Base-by-base conservation (phyloP, 345 rosid genomes). In the Cochlearia excelsa region DNA sequence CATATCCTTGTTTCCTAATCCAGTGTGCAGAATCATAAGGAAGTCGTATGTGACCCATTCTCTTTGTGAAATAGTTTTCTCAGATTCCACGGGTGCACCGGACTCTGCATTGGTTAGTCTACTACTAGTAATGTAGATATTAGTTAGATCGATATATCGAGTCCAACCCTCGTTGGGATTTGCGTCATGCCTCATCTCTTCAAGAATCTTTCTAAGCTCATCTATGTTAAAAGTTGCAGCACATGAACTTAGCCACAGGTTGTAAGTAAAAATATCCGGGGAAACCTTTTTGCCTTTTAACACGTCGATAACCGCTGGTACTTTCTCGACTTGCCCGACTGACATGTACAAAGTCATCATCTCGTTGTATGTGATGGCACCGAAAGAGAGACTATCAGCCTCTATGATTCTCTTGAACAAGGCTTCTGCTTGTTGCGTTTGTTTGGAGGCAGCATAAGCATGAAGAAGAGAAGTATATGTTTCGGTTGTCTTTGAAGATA, bases 331-430 rank as follows among this genome's bases (percentile, higher is more conserved):
- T 72, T 77, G 78, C 7, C 99, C 91, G 4, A 83, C 83, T n/a
- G 97, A 89, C 82, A 89, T 81, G 76, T 85, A 89, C 26, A 92
- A 61, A 48, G 99, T 89, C 99, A 89, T 89, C 82, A 93, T 82
- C 81, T 89, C 97, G 49, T 93, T 89, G 86, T 83, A 93, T 1
- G 74, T 71, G 30, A 89, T 78, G 55, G 85, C 95, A 74, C 71
- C 65, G 54, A 85, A 83, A 1, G 75, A 41, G 26, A 89, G 63
- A 51, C 77, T 54, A 26, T 70, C 74, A 10, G 79, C 73, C 51
- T 72, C 81, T 53, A 80, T 79, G 23, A 88, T 77, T 69, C 72
- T 87, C 60, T 63, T 71, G 46, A 73, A 89, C 68, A 89, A 75
- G 30, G 77, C 75, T 53, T 82, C 95, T 1, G 97, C 93, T 66